Base-by-base conservation (phyloP, 1,284 basidiomycete species). In the Caloboletus inedulis region DNA sequence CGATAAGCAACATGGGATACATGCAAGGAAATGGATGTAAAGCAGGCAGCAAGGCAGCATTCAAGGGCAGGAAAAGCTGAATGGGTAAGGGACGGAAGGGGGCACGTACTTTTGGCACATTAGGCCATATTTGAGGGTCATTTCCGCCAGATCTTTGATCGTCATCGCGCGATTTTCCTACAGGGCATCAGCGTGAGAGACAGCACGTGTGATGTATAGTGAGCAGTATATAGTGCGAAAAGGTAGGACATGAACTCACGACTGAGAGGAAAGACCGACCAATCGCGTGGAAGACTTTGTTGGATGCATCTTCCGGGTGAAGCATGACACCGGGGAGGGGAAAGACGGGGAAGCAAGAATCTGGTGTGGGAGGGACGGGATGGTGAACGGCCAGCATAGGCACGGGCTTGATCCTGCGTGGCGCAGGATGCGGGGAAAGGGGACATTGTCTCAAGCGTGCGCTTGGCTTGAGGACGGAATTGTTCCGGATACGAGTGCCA, bases 101-200 rank as follows among this genome's bases (percentile, higher is more conserved):
- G 52, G 49, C 47, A 79, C 81, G 59, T 60, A 89, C 87, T 86
- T 89, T 73, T 86, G 85, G 69, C 86, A 87, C 56, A 79, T 73
- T 13, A 88, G 73, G 51, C 87, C 87, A 63, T 74, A 78, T 59
- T 74, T 73, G 60, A 83, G 75, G 37, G 80, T 77, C 72, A 84
- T 78, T 59, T 88, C 85, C 39, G 87, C 82, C 50, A 89, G 80
- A 72, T 89, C 87, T 67, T 89, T 89, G 72, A 89, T 84, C 40
- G 87, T 89, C 83, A 89, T 87, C 39, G 87, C 87, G 44, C 85
- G 80, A 69, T 89, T 89, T 65, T 85, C 79, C 85, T 87, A 51
- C 49, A 53, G 43, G 43, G 49, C 34, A 31, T 34, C 19, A 23
- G 30, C 21, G 35, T 45, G 44, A 49, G 47, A 54, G 29, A 47